Base-by-base conservation (phyloP, 1,139 yeast species). In the Pichia sp. region DNA sequence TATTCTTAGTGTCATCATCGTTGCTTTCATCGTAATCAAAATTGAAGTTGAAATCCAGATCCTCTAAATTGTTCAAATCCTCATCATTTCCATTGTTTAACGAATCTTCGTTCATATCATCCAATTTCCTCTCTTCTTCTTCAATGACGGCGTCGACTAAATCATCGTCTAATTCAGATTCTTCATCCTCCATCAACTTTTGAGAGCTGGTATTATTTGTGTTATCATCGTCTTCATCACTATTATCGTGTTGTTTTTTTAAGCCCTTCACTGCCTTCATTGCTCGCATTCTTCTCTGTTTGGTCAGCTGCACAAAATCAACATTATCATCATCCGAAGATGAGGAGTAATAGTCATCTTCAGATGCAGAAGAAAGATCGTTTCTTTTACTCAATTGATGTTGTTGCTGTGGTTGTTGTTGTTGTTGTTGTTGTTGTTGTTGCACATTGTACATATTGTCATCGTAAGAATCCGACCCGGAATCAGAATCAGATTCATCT, bases 281-380 rank as follows among this genome's bases (percentile, higher is more conserved):
- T 1, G 79, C 70, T 44, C 68, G 71, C 33, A 76, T 77, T 61
- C 81, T 78, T 52, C 79, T 69, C 56, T 81, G 82, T 7, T 81
- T 85, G 39, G 84, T 84, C 49, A 82, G 64, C 59, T 75, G 77
- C 16, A 82, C 84, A 58, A 80, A 81, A 61, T 83, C 92, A 4
- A 81, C 78, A 53, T 79, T 81, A 34, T 79, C 79, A 53, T 81
- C 88, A 51, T 79, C 83, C 1, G 77, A 71, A 11, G 81, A 75
- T 4, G 81, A 73, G 23, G 66, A 66, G 32, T 63, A 67, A 39
- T 62, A 65, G 29, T 65, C 69, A 27, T 65, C 71, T 10, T 34
- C 36, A n/a, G 33, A 31, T 11, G 33, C 33, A 31, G 33, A 31
- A 31, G 33, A 31, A 31, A 31, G 10, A 31, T 31, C 11, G 23